These are phyloP conservation scores for Fusarium verticillioides DNA, from an alignment of 2,329 filamentous ascomycete genomes.

Conservation along the genomic window DNA sequence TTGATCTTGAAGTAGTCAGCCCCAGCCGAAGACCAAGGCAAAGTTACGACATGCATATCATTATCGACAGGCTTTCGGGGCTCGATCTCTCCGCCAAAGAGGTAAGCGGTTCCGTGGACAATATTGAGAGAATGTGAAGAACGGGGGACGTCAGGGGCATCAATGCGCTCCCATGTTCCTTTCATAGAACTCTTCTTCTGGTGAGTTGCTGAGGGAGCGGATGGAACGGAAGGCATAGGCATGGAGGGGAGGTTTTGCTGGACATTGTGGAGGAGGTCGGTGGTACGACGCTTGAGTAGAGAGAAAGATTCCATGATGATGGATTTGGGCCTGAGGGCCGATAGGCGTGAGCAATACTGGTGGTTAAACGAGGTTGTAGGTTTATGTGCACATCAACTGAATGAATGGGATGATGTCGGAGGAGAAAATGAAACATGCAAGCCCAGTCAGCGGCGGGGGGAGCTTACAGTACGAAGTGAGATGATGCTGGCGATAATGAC, in stretches of 20 bases:
- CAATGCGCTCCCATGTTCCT: conserved; percentile 70
- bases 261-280: conserved; percentile 62
- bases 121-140: conserved; percentile 80
- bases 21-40: conserved; percentile 67
- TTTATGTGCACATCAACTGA: background rate
- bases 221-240: conserved; percentile 51
- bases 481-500: conserved; percentile 27
- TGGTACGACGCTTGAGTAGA: conserved; percentile 65
- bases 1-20: conserved; percentile 70
- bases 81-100: conserved; percentile 81
- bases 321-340: conserved; percentile 24
- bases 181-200: conserved; percentile 54
- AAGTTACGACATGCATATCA: conserved; percentile 72
- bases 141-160: conserved; percentile 68
- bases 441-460: conserved; percentile 34
- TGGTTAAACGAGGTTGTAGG: background rate
- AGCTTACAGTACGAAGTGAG: conserved; percentile 36
- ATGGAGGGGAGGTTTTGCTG: conserved; percentile 58
- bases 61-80: conserved; percentile 77
- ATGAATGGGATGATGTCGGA: conserved; percentile 27
- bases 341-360: background rate
- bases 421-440: conserved; percentile 4
- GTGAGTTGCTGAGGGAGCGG: conserved; percentile 45
- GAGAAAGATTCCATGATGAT: conserved; percentile 60
- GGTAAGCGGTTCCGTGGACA: conserved; percentile 64